Evolutionary conservation across 768 basidiomycete genomes (phyloP).

Genomic region (Crucibulum laeve): DNA sequence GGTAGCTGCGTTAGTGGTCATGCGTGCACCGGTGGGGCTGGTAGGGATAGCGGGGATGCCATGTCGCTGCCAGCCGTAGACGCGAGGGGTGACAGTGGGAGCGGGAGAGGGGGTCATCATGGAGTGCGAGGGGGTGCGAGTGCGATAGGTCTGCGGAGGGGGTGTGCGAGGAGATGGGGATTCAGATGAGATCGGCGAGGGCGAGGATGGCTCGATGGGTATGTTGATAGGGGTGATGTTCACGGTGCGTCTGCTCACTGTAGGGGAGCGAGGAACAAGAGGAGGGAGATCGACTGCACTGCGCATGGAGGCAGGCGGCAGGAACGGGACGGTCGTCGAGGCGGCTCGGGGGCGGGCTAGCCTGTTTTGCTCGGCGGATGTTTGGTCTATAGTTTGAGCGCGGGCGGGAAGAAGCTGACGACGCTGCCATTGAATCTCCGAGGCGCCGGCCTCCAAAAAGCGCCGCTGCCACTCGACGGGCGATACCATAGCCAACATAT

Average conservation of each 20-base stretch:
- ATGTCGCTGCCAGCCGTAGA: constrained; percentile 49
- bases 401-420: constrained; percentile 7
- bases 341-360: constrained; percentile 12
- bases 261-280: constrained; percentile 12
- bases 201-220: constrained; percentile 22
- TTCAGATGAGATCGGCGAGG: constrained; percentile 22
- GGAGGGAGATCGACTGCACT: background rate
- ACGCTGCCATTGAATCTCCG: constrained; percentile 2
- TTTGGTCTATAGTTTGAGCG: constrained; percentile 6
- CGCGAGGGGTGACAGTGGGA: constrained; percentile 49
- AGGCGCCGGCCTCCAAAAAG: constrained; percentile 9
- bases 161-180: constrained; percentile 24
- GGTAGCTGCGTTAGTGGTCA: constrained; percentile 25
- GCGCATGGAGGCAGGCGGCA: constrained; percentile 13
- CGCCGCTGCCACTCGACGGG: constrained; percentile 17
- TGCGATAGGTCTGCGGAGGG: constrained; percentile 13
- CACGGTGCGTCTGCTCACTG: constrained; percentile 21
- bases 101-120: constrained; percentile 48
- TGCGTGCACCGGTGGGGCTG: constrained; percentile 28
- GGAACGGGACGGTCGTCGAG: constrained; percentile 10
- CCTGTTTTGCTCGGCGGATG: constrained; percentile 3
- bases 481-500: constrained; percentile 14
- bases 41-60: constrained; percentile 21
- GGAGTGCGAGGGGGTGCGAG: constrained; percentile 16
- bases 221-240: constrained; percentile 32